Evolutionary conservation across 2,329 filamentous ascomycete species (phyloP).

Genomic region (Rhynchosporium agropyri): DNA sequence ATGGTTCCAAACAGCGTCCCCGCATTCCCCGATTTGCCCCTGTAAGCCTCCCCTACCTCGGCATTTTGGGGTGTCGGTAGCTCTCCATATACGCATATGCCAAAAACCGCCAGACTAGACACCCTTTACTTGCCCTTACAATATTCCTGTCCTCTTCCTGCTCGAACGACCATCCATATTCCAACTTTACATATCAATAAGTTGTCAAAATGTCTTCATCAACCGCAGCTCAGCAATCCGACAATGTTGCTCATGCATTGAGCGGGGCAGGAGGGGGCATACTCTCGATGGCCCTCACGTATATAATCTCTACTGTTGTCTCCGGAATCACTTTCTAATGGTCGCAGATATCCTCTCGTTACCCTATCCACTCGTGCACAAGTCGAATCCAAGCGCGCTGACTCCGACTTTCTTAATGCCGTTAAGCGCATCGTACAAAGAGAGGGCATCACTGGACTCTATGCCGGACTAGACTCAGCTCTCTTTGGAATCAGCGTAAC

Average conservation of each 20-base stretch:
- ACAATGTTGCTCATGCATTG: constrained; percentile 95
- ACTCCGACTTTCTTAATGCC: constrained; percentile 81
- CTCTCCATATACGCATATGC: constrained; percentile 26
- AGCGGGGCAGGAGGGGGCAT: constrained; percentile 92
- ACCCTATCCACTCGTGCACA: constrained; percentile 97
- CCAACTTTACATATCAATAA: constrained; percentile 6
- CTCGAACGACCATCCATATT: not conserved
- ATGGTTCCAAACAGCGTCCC: constrained; percentile 9
- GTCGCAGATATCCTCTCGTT: constrained; percentile 83
- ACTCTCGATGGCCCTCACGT: constrained; percentile 94
- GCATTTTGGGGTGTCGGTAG: constrained; percentile 15
- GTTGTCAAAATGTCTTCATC: constrained; percentile 29
- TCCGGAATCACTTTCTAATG: constrained; percentile 19
- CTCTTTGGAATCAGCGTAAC: constrained; percentile 97
- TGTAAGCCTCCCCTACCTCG: constrained; percentile 23
- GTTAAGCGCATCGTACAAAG: constrained; percentile 85
- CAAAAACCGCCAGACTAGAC: not conserved
- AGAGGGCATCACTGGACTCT: constrained; percentile 86
- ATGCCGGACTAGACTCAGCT: constrained; percentile 89
- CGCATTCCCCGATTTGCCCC: constrained; percentile 14
- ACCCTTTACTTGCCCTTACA: constrained; percentile 7
- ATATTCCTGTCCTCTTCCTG: constrained; percentile 16
- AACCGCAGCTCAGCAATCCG: constrained; percentile 64
- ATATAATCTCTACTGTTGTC: constrained; percentile 41
- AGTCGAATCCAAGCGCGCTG: constrained; percentile 92